A percentile compares a stretch with the other conserved stretches of the same genome.
Evolutionary conservation across 768 basidiomycete genomes (phyloP).

Genomic region (Auriscalpium microsporum): DNA sequence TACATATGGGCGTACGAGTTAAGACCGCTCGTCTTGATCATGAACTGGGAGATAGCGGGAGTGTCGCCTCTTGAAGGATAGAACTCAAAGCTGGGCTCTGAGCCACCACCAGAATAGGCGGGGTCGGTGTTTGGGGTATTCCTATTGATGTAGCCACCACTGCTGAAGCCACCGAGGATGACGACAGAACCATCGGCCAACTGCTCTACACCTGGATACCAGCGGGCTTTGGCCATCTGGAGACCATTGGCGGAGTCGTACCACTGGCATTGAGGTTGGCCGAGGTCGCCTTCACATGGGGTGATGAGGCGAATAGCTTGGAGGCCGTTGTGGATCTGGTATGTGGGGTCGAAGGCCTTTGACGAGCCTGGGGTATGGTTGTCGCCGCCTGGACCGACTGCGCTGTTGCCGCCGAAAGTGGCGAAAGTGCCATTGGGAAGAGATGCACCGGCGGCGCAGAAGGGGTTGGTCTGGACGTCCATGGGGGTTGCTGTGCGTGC

Average conservation of each 20-base stretch:
- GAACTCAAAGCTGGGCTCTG: conserved; percentile 80
- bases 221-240: conserved; percentile 59
- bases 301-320: conserved; percentile 75
- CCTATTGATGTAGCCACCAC: conserved; percentile 73
- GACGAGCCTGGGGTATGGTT: conserved; percentile 35
- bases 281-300: conserved; percentile 53
- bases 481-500: conserved; percentile 53
- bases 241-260: conserved; percentile 58
- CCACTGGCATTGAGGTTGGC: conserved; percentile 50
- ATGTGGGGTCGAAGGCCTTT: conserved; percentile 53
- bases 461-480: conserved; percentile 66
- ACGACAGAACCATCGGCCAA: conserved; percentile 70
- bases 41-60: conserved; percentile 54
- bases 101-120: conserved; percentile 51
- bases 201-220: conserved; percentile 74
- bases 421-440: conserved; percentile 70
- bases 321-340: conserved; percentile 75
- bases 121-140: conserved; percentile 67
- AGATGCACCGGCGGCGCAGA: conserved; percentile 80
- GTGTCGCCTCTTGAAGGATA: conserved; percentile 51
- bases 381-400: conserved; percentile 57
- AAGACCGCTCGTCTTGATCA: conserved; percentile 63
- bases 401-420: conserved; percentile 73
- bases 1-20: conserved; percentile 72
- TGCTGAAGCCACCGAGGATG: conserved; percentile 74